Evolutionary conservation across 805 yeast species (phyloP).

Genomic region (Maudiozyma barnettii): DNA sequence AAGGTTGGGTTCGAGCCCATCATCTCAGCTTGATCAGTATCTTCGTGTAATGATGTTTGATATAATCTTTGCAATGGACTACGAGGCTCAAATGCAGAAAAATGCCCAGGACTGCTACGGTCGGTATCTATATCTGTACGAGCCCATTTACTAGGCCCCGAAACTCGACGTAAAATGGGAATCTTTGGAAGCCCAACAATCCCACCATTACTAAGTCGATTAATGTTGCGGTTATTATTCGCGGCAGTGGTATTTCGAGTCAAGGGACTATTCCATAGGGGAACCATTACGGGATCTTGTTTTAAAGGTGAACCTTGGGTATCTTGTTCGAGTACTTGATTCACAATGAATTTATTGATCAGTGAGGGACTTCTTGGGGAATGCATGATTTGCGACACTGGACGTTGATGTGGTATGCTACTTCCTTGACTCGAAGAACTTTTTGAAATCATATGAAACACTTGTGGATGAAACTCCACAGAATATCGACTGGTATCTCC

Average conservation of each 20-base stretch:
- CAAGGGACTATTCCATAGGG: background rate
- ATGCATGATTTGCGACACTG: conserved; percentile 1
- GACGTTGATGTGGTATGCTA: background rate
- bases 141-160: conserved; percentile 6
- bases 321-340: conserved; percentile 6
- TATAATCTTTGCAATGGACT: background rate
- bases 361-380: conserved; percentile 14
- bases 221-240: background rate
- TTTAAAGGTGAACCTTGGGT: background rate
- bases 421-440: background rate
- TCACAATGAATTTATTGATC: conserved; percentile 9
- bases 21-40: background rate
- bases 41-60: background rate
- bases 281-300: background rate
- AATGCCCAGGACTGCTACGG: background rate
- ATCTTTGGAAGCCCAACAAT: conserved; percentile 5
- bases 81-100: background rate
- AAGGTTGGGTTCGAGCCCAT: background rate
- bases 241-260: background rate
- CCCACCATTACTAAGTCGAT: background rate
- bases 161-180: conserved; percentile 5
- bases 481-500: background rate
- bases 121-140: background rate
- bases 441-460: conserved; percentile 2
- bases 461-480: conserved; percentile 4